Evolutionary conservation across 495 filamentous ascomycete species (phyloP), one percentile per base, ranked within the genome.

Genomic region (Trichocladium antarcticum): DNA sequence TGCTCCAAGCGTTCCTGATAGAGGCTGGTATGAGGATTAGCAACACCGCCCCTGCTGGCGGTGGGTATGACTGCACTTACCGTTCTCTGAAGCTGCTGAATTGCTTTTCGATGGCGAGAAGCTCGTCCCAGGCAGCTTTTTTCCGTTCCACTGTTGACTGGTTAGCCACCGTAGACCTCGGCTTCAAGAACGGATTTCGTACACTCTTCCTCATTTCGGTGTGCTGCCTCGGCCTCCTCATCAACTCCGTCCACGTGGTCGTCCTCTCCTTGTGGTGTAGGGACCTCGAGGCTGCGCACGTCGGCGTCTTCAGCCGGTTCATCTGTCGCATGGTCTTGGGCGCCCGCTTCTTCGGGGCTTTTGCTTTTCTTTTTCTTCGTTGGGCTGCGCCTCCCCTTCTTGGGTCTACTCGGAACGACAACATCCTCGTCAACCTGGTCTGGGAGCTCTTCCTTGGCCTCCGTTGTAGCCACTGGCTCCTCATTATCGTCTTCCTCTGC

Each of bases 81-180:
- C 84, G 87, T 57, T 95, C 87, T 57, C 87, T 77, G 56, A 95
- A 82, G 20, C 79, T 78, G 50, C 81, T 79, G 65, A 95, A 97
- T 53, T 88, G 81, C 59, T 78, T 79, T 63, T 97, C 90, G 41
- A 97, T 81, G 19, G 75, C 73, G 12, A 75, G 70, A 20, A 95
- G 69, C 37, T 87, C 80, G 37, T 89, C 85, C 72, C 89, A 81
- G 0, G 90, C 90, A 28, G 77, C 75, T 60, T 79, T 83, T 65
- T 89, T 89, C 58, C 80, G 84, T 48, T 81, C 74, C 41, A 83
- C 90, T 95, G 59, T 42, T 32, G 48, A 28, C 44, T 50, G 11
- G 6, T 83, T 57, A 82, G 74, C 55, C 42, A 29, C 28, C 15
- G 19, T 21, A 36, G 37, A 32, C 15, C 15, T 20, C 8, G 24